These are phyloP conservation scores for Plantago ovata DNA, from an alignment of 257 asterid species.

Conservation along the genomic window DNA sequence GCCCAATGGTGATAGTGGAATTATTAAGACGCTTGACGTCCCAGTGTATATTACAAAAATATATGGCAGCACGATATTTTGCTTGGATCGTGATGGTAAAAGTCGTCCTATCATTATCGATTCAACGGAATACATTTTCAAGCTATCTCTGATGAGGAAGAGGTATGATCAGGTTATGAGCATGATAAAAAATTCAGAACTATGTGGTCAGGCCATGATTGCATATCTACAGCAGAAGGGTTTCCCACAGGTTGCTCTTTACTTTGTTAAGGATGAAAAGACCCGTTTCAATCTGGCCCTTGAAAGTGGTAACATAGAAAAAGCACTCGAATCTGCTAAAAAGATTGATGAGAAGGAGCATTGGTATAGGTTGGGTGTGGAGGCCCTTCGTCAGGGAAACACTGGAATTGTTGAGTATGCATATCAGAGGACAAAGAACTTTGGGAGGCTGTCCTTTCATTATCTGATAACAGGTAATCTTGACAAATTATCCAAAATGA, in stretches of 20 bases:
- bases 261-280: too few species aligned
- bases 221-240: conserved; percentile 99
- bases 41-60: conserved; percentile 90
- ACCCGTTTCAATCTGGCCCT: too few species aligned
- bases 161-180: conserved; percentile 91
- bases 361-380: conserved; percentile 94
- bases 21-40: conserved; percentile 84
- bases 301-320: too few species aligned
- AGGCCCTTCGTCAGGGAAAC: conserved; percentile 98
- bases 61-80: conserved; percentile 78
- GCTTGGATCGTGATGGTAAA: conserved; percentile 97
- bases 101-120: conserved; percentile 86
- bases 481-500: too few species aligned
- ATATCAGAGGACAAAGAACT: conserved; percentile 85
- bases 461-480: too few species aligned
- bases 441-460: too few species aligned
- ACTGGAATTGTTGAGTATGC: conserved; percentile 96
- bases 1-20: too few species aligned
- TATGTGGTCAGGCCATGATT: conserved; percentile 99
- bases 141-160: conserved; percentile 70
- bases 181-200: conserved; percentile 89
- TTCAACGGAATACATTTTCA: conserved; percentile 84
- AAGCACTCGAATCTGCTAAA: too few species aligned
- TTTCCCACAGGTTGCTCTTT: conserved; percentile 96
- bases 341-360: conserved; percentile 87